Conservation (phyloP, 1,284 basidiomycete genomes). For the Ceratobasidium theobromae region DNA sequence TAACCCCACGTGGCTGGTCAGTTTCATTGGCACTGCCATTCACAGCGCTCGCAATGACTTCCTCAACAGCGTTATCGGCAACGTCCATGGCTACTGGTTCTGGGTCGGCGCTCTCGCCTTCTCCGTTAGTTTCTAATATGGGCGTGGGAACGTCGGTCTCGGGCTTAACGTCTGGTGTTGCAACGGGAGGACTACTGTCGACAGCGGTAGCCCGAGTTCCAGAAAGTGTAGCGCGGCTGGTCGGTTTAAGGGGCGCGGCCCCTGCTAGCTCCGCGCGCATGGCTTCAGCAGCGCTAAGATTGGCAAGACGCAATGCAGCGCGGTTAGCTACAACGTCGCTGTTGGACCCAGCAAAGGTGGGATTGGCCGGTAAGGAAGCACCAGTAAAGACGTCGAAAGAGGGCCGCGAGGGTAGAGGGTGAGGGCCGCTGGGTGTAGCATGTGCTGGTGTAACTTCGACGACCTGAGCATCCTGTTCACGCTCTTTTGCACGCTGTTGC, state of each 20-base stretch:
- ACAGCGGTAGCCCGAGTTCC: background rate
- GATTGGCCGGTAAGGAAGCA: constrained; percentile 32
- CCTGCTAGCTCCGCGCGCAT: constrained; percentile 88
- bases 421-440: constrained; percentile 41
- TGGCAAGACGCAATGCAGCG: constrained; percentile 88
- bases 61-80: constrained; percentile 41
- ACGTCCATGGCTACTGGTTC: constrained; percentile 34
- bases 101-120: background rate
- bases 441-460: constrained; percentile 22
- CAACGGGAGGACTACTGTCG: constrained; percentile 2
- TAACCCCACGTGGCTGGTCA: constrained; percentile 51
- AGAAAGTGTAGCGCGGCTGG: constrained; percentile 7
- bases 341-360: constrained; percentile 70
- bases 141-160: constrained; percentile 20
- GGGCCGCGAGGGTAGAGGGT: constrained; percentile 60
- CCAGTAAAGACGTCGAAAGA: constrained; percentile 58
- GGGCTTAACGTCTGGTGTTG: background rate
- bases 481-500: constrained; percentile 55
- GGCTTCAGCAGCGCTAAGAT: constrained; percentile 92
- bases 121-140: constrained; percentile 7
- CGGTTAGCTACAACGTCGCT: constrained; percentile 86
- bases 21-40: constrained; percentile 34
- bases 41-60: constrained; percentile 44
- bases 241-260: constrained; percentile 49
- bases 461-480: constrained; percentile 40